Conservation (phyloP, 495 filamentous ascomycete species). For the Xylona heveae region DNA sequence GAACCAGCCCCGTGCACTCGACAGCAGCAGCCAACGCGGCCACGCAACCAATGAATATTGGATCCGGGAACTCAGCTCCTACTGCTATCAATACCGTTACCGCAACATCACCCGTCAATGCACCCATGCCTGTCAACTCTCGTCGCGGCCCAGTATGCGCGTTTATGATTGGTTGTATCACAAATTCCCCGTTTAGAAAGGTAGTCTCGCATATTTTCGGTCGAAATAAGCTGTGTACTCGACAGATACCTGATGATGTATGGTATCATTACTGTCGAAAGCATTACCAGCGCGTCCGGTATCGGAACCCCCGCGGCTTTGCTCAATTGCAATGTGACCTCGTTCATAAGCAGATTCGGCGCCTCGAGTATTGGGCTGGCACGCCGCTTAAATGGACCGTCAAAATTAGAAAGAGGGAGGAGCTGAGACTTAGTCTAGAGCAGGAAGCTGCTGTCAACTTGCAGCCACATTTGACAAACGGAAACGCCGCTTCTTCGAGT, state of each 20-base stretch:
- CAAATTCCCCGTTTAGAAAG: conserved; percentile 36
- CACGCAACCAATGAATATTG: too few relatives aligned
- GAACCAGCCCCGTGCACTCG: too few relatives aligned
- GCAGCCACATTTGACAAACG: neutral
- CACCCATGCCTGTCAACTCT: too few relatives aligned
- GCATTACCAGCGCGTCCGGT: conserved; percentile 61
- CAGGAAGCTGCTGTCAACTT: neutral
- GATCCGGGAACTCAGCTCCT: too few relatives aligned
- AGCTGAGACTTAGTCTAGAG: conserved; percentile 15
- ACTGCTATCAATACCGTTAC: too few relatives aligned
- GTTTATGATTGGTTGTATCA: too few relatives aligned
- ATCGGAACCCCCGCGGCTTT: conserved; percentile 36
- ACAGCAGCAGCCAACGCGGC: too few relatives aligned
- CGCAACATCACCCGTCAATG: too few relatives aligned
- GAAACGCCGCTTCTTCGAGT: neutral
- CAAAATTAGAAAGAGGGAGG: conserved; percentile 29
- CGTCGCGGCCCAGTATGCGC: too few relatives aligned
- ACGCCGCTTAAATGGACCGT: conserved; percentile 27
- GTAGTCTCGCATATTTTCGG: conserved; percentile 71
- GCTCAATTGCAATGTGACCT: conserved; percentile 35
- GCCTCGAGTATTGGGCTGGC: conserved; percentile 38
- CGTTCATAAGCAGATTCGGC: conserved; percentile 31
- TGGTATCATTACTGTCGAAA: conserved; percentile 65
- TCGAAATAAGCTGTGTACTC: conserved; percentile 63
- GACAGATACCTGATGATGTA: conserved; percentile 35